Percentiles rank a stretch among this genome's conserved stretches.
These are phyloP conservation scores for Millerozyma miso DNA, from an alignment of 805 yeast species.

Conservation along the genomic window DNA sequence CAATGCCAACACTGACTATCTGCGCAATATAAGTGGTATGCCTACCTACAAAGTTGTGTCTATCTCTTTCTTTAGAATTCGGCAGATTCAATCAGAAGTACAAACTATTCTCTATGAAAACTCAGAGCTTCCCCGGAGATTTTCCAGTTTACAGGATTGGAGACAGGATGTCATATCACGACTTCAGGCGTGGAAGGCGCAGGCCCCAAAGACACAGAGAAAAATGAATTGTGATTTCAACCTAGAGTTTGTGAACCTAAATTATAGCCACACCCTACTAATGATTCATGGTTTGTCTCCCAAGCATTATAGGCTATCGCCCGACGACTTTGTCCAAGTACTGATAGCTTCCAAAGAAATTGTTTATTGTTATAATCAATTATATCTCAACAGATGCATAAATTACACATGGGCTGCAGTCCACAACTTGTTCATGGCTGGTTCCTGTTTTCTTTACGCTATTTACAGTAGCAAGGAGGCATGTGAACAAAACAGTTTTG, in stretches of 20 bases:
- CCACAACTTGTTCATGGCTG: slow-evolving; percentile 84
- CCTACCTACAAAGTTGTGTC: slow-evolving; percentile 70
- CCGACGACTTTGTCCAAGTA: slow-evolving; percentile 52
- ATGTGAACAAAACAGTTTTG: slow-evolving; percentile 40
- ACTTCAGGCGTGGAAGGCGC: slow-evolving; percentile 59
- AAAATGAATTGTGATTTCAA: slow-evolving; percentile 75
- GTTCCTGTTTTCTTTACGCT: slow-evolving; percentile 76
- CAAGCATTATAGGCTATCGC: slow-evolving; percentile 49
- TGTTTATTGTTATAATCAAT: slow-evolving; percentile 55
- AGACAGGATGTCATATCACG: slow-evolving; percentile 45
- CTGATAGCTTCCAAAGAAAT: slow-evolving; percentile 64
- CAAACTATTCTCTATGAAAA: slow-evolving; percentile 69
- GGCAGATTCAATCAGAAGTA: slow-evolving; percentile 74
- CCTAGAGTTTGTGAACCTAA: slow-evolving; percentile 62
- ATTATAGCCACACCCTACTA: slow-evolving; percentile 71
- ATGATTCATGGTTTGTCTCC: slow-evolving; percentile 78
- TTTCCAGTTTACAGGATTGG: slow-evolving; percentile 57
- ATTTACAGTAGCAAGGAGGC: slow-evolving; percentile 65
- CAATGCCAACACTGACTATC: slow-evolving; percentile 33
- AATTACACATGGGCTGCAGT: slow-evolving; percentile 94
- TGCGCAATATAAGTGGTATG: slow-evolving; percentile 28
- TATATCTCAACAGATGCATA: slow-evolving; percentile 53
- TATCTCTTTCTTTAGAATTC: slow-evolving; percentile 59
- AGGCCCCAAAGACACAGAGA: slow-evolving; percentile 51
- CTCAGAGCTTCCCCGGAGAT: slow-evolving; percentile 66